Base-by-base conservation (phyloP, 1,284 basidiomycete genomes). In the Cryptococcus floricola region DNA sequence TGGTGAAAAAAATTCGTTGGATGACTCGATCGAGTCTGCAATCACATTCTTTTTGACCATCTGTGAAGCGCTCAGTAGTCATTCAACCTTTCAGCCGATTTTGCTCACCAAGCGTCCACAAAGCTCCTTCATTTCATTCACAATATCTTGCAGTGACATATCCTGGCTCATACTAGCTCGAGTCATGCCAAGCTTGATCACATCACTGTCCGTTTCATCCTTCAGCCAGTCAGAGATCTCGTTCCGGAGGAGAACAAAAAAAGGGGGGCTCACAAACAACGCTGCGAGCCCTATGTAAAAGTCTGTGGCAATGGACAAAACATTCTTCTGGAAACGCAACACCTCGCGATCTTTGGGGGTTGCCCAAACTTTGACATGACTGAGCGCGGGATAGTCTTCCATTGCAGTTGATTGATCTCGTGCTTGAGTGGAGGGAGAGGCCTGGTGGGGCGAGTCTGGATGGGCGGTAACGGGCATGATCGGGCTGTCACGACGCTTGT, bases 81-180 rank as follows among this genome's bases (percentile, higher is more conserved):
- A 34, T 34, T 34, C 31, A 34, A 34, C 31, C 6, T 4, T 1
- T 10, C 9, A 48, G 9, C 9, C 10, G n/a, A 23, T 13, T 27
- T 31, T n/a, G 46, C 56, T 39, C 42, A 57, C 56, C n/a, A 57
- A 39, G 43, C 48, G 48, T 6, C 25, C 38, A 27, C 52, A 54
- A 3, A 54, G 19, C 9, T 43, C 46, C 28, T 54, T 54, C 52
- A 58, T 58, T 9, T 58, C 57, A n/a, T 50, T 39, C 4, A 58
- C n/a, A 16, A 54, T 39, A 18, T 48, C 48, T 31, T 47, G 25
- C 10, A 47, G 12, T 8, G 52, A 39, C 16, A 50, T 25, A 19
- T 54, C 57, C n/a, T 47, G 48, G 13, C 53, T 39, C 37, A 50
- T 39, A 8, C 48, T 52, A 18, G 34, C 34, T 38, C 52, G 48